Conservation (phyloP, 139 green algal species). For the Mesotaenium endlicherianum region DNA sequence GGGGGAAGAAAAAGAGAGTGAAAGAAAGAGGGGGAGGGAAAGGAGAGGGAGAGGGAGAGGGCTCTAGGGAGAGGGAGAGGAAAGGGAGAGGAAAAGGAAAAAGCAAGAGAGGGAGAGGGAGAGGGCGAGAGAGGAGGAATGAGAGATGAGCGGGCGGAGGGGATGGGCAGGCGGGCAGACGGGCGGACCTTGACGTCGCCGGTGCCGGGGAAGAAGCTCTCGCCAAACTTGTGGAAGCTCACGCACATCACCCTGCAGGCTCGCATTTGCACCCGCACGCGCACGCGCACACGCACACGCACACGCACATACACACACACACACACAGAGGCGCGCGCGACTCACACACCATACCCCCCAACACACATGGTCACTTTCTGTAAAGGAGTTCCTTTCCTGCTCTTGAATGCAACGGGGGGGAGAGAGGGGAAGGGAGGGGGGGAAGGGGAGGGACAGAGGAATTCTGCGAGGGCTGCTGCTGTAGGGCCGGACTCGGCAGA, state of each 20-base stretch:
- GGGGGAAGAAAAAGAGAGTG: neutral
- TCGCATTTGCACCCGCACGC: neutral
- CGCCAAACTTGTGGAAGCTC: slow-evolving; percentile 90
- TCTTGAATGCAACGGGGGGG: neutral
- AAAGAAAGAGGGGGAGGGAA: neutral
- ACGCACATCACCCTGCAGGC: slow-evolving; percentile 78
- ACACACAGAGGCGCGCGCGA: neutral
- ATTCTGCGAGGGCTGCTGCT: no score
- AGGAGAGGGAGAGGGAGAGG: neutral
- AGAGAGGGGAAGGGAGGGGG: neutral
- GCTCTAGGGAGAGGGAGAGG: neutral
- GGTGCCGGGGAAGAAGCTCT: slow-evolving; percentile 83
- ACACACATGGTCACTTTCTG: neutral
- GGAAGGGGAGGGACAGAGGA: neutral
- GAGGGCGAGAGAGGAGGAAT: neutral
- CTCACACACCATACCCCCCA: neutral
- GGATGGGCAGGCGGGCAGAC: neutral
- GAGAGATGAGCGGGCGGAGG: neutral
- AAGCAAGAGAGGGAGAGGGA: neutral
- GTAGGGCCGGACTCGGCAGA: no score
- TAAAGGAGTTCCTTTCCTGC: neutral
- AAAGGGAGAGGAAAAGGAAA: neutral
- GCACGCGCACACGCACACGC: neutral
- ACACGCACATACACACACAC: neutral
- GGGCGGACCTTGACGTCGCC: slow-evolving; percentile 60